Percentiles rank a stretch among this genome's conserved stretches.
These are phyloP conservation scores for Arthrobotrys conoides DNA, from an alignment of 2,329 filamentous ascomycete species.

Conservation along the genomic window DNA sequence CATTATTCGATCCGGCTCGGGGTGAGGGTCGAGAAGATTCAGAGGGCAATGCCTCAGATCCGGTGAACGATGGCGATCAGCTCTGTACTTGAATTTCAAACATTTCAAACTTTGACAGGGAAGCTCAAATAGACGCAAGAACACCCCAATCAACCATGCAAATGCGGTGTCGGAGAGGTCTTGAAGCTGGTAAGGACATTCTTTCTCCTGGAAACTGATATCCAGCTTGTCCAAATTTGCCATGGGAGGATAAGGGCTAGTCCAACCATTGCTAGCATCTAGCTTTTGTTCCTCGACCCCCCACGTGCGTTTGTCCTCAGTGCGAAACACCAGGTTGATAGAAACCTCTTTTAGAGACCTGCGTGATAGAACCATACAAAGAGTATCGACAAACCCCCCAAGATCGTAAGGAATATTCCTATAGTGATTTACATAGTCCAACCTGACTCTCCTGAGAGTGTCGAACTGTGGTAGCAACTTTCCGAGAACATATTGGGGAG, in stretches of 20 bases:
- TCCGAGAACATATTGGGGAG: background rate
- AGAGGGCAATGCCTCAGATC: too few relatives aligned
- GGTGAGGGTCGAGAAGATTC: too few relatives aligned
- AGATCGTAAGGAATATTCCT: background rate
- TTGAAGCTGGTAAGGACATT: too few relatives aligned
- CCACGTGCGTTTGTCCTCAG: background rate
- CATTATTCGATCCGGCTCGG: too few relatives aligned
- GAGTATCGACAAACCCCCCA: background rate
- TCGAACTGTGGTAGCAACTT: background rate
- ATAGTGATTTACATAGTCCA: background rate
- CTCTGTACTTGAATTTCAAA: background rate
- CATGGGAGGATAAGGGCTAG: background rate
- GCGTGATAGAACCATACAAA: conserved; percentile 1
- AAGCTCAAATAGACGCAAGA: background rate
- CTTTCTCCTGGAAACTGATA: background rate
- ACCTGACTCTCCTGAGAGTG: background rate
- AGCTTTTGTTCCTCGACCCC: background rate
- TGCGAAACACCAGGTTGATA: background rate
- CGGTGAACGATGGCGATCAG: too few relatives aligned
- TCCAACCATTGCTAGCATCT: background rate
- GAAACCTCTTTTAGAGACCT: background rate
- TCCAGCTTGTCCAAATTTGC: background rate
- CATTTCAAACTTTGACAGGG: background rate
- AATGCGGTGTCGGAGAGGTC: background rate
- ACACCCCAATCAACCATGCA: background rate